Conservation (phyloP, 495 filamentous ascomycete genomes). For the Podospora sp. region DNA sequence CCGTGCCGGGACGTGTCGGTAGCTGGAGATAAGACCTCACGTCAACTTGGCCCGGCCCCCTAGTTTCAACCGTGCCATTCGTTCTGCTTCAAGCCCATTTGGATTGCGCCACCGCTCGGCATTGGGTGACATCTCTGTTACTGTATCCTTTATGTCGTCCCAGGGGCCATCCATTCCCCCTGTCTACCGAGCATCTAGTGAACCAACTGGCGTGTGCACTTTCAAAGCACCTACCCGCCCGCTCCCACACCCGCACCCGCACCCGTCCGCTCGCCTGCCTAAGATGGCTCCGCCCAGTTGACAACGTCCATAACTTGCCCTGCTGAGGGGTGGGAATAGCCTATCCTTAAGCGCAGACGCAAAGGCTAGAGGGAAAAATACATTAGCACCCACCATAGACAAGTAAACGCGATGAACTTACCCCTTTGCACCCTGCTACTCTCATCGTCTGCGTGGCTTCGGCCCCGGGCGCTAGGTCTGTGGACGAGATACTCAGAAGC, state of each 20-base stretch:
- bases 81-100: neutral
- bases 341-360: constrained; percentile 81
- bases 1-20: neutral
- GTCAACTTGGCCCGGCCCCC: neutral
- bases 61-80: neutral
- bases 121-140: neutral
- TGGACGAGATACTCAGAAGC: constrained; percentile 79
- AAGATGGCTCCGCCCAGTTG: constrained; percentile 86
- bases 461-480: constrained; percentile 71
- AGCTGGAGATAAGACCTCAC: neutral
- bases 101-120: neutral
- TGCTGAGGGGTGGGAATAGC: constrained; percentile 69
- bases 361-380: constrained; percentile 48
- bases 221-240: too few relatives aligned
- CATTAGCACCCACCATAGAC: constrained; percentile 31
- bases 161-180: neutral
- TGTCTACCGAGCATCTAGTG: neutral
- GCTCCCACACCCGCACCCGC: too few relatives aligned
- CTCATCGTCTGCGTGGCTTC: constrained; percentile 91
- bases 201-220: neutral
- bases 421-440: constrained; percentile 78
- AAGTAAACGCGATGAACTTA: constrained; percentile 55
- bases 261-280: constrained; percentile 1
- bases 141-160: neutral
- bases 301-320: constrained; percentile 84